Evolutionary conservation across 2,329 filamentous ascomycete species (phyloP).

Genomic region (Pseudopyrenochaeta lycopersici): DNA sequence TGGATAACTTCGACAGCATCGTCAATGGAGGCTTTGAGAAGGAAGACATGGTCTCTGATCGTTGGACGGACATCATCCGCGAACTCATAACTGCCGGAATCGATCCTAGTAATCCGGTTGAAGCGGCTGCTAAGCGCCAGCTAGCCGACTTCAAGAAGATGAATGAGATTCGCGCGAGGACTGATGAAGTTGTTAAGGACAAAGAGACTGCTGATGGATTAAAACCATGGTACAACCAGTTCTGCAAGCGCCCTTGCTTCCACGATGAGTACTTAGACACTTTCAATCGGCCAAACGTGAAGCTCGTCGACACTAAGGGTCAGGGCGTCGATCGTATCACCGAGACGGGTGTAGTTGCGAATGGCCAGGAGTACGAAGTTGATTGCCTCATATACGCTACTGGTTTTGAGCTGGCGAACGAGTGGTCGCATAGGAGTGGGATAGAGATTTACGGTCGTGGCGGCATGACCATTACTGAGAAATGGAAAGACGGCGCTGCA

Average conservation of each 20-base stretch:
- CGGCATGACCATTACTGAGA: conserved; percentile 56
- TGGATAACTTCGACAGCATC: conserved; percentile 55
- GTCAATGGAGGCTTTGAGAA: conserved; percentile 42
- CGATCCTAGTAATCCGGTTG: conserved; percentile 17
- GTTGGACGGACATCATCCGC: conserved; percentile 54
- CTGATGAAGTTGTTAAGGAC: conserved; percentile 64
- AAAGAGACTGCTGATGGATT: conserved; percentile 60
- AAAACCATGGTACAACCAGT: conserved; percentile 68
- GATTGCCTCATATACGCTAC: conserved; percentile 60
- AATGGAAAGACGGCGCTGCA: conserved; percentile 56
- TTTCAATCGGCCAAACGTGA: conserved; percentile 68
- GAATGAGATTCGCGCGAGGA: conserved; percentile 58
- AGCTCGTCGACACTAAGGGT: conserved; percentile 67
- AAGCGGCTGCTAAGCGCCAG: conserved; percentile 26
- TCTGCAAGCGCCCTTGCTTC: conserved; percentile 72
- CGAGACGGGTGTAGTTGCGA: conserved; percentile 57
- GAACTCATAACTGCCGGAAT: conserved; percentile 15
- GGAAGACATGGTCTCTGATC: conserved; percentile 59
- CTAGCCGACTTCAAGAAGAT: conserved; percentile 49
- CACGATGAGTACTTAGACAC: conserved; percentile 66
- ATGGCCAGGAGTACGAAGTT: conserved; percentile 58
- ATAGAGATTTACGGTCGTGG: conserved; percentile 56
- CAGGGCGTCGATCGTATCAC: conserved; percentile 57
- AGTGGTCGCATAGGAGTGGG: conserved; percentile 41
- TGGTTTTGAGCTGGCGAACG: conserved; percentile 52